Evolutionary conservation across 202 grass and related monocot genomes (phyloP), one percentile per base, ranked within the genome.

Genomic region (Musa balbisiana): DNA sequence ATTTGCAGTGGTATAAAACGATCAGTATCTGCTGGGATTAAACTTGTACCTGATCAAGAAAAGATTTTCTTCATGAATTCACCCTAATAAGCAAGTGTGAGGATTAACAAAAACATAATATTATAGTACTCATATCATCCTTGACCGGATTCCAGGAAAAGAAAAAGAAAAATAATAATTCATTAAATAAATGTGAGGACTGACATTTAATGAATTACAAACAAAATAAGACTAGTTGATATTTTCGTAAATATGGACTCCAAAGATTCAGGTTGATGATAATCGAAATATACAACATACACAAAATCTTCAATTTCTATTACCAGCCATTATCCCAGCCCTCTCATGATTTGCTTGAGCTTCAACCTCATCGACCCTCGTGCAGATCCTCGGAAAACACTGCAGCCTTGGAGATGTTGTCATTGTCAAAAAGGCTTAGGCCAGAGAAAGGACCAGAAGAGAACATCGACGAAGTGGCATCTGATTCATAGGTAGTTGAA

Each of bases 371-470:
- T 85, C 95, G 72, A 55, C 95, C 95, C 85, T 92, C 95, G 50
- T 99, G 91, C 55, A 99, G 89, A 90, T 99, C 95, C 85, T 99
- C 95, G 0, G 95, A 95, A 84, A 95, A 92, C 64, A 94, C 69
- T 0, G 82, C 84, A 11, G 81, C 85, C 86, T 91, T 85, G 43
- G 85, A 73, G 54, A 90, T 86, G 77, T 86, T 95, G 51, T 95
- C 91, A 16, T 92, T 92, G 52, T 95, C 91, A 2, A 94, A 95
- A 66, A 92, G 86, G 79, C 95, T 88, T 77, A 99, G 72, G 59
- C 95, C 95, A 25, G 95, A 99, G 86, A 99, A 92, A 25, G 95
- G 89, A 53, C 95, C 91, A 1, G 95, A 99, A 17, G 95, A 99
- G 83, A 99, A 99, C 89, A 99, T 95, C 19, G 95, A 95, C 11